Evolutionary conservation across 2,329 filamentous ascomycete species (phyloP).

Genomic region (Scedosporium aurantiacum): DNA sequence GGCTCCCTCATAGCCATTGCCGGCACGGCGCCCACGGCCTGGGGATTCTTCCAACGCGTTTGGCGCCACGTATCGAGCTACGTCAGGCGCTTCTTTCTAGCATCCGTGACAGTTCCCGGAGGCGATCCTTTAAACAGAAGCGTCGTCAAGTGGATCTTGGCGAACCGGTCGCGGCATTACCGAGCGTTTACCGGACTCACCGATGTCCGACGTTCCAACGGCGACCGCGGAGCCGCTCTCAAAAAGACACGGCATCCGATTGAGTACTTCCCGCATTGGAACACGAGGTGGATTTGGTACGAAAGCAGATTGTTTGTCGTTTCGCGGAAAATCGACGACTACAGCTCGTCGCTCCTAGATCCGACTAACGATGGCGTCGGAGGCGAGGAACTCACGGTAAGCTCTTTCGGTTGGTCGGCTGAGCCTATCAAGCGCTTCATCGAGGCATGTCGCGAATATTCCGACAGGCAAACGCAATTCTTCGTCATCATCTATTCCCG

Average conservation of each 20-base stretch:
- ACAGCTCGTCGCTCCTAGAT: conserved; percentile 22
- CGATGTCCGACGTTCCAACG: conserved; percentile 19
- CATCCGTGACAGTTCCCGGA: conserved; percentile 30
- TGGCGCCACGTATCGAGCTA: conserved; percentile 23
- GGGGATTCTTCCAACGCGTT: conserved; percentile 23
- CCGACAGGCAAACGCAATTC: conserved; percentile 35
- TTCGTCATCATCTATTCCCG: conserved; percentile 38
- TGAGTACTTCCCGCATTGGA: conserved; percentile 34
- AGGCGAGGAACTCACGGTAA: conserved; percentile 34
- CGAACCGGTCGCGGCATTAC: conserved; percentile 25
- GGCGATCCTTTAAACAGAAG: conserved; percentile 33
- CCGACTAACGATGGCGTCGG: conserved; percentile 33
- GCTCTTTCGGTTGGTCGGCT: conserved; percentile 39
- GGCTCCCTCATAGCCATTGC: conserved; percentile 33
- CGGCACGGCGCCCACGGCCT: conserved; percentile 27
- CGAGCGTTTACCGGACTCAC: conserved; percentile 34
- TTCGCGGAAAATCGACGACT: conserved; percentile 28
- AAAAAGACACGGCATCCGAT: conserved; percentile 29
- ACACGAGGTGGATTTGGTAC: conserved; percentile 38
- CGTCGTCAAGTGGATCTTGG: conserved; percentile 32
- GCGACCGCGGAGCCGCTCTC: conserved; percentile 26
- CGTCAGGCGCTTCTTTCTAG: conserved; percentile 30
- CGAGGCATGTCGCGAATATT: conserved; percentile 33
- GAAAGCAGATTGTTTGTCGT: conserved; percentile 32
- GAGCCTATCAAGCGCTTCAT: conserved; percentile 35